Conservation (phyloP, 805 yeast species). For the Yarrowia divulgata region DNA sequence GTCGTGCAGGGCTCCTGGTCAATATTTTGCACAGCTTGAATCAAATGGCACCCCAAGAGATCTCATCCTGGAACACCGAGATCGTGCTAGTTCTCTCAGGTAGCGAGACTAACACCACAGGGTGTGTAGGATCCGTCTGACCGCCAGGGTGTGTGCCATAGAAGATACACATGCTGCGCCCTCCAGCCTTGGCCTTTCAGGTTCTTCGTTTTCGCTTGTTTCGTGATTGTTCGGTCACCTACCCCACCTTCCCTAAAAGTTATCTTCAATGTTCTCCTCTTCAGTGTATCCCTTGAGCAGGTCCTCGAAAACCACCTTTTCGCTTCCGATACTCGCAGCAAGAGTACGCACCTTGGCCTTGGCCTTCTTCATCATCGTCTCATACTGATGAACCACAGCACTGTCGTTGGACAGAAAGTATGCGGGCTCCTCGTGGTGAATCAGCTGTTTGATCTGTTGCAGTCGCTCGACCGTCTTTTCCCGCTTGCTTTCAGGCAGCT, state of each 20-base stretch:
- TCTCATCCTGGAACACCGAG: no score
- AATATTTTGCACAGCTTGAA: no score
- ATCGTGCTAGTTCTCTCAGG: no score
- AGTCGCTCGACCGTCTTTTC: slow-evolving; percentile 39
- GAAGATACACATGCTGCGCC: no score
- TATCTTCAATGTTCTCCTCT: slow-evolving; percentile 51
- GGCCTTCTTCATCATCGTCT: slow-evolving; percentile 59
- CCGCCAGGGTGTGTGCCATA: no score
- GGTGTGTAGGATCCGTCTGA: no score
- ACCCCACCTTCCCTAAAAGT: slow-evolving; percentile 19
- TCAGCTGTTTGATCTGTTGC: slow-evolving; percentile 41
- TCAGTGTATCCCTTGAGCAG: slow-evolving; percentile 48
- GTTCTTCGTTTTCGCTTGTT: no score
- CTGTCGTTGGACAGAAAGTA: slow-evolving; percentile 59
- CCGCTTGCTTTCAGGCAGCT: slow-evolving; percentile 23
- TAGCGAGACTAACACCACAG: no score
- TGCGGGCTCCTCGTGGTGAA: slow-evolving; percentile 46
- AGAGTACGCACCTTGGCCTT: slow-evolving; percentile 68
- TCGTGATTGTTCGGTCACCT: no score
- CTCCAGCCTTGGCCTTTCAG: no score
- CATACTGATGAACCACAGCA: slow-evolving; percentile 62
- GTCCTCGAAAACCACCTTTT: slow-evolving; percentile 50
- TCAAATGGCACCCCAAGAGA: no score
- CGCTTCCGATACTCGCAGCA: slow-evolving; percentile 49
- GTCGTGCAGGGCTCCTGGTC: no score